Conservation (phyloP, 1,284 basidiomycete species). For the Xerocomus minutiporus region DNA sequence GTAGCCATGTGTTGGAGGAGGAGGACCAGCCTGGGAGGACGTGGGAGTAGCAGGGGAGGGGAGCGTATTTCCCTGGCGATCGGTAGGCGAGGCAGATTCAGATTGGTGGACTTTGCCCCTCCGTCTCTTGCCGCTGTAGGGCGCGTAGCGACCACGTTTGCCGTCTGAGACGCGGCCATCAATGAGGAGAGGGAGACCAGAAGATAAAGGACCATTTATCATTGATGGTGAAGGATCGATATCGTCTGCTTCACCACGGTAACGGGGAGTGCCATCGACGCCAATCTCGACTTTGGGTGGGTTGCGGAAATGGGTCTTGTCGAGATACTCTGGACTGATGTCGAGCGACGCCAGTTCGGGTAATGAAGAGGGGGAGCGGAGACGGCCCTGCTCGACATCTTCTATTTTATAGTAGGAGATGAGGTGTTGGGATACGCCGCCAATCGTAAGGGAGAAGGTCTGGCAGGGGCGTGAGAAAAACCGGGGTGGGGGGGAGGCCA, state of each 20-base stretch:
- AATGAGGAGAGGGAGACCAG: constrained; percentile 50
- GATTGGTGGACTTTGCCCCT: constrained; percentile 29
- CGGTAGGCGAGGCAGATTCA: constrained; percentile 29
- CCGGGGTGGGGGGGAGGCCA: constrained; percentile 2
- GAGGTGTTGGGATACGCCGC: constrained; percentile 86
- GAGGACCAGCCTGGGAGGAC: constrained; percentile 19
- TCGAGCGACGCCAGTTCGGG: constrained; percentile 84
- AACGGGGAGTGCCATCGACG: constrained; percentile 75
- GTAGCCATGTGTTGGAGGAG: constrained; percentile 22
- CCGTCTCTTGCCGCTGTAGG: constrained; percentile 42
- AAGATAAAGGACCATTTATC: constrained; percentile 46
- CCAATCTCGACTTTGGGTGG: constrained; percentile 85
- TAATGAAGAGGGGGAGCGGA: constrained; percentile 83
- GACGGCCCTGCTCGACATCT: constrained; percentile 83
- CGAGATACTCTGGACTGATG: constrained; percentile 85
- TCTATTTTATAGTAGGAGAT: constrained; percentile 95
- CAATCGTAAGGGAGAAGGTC: constrained; percentile 90
- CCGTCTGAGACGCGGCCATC: constrained; percentile 38
- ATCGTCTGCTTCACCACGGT: constrained; percentile 76
- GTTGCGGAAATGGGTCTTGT: constrained; percentile 87
- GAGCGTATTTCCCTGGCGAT: constrained; percentile 23
- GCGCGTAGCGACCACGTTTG: constrained; percentile 55
- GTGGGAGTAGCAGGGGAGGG: constrained; percentile 32
- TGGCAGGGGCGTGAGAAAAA: constrained; percentile 36
- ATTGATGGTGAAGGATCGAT: constrained; percentile 46